Base-by-base conservation (phyloP, 768 basidiomycete species). In the Tulasnella sp. region DNA sequence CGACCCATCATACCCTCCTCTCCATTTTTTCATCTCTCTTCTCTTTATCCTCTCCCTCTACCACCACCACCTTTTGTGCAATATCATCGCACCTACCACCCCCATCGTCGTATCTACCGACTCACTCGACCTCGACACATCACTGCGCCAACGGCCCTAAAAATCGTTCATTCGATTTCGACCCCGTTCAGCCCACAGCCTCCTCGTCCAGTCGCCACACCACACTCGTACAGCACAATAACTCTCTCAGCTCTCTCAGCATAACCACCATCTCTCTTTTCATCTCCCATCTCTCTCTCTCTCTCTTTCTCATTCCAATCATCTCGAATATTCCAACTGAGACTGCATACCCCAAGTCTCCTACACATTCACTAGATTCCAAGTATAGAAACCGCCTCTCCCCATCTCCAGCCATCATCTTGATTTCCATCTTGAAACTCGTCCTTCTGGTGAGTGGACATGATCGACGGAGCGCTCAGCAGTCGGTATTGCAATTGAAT, bases 321-420 rank as follows among this genome's bases (percentile, higher is more conserved):
- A 52, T 29, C 53, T 43, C 45, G 42, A 25, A 9, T 49, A 42
- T 29, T 24, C 46, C 48, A 21, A 30, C 51, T 44, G 49, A 19
- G 45, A 60, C 51, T 48, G 42, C 25, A n/a, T n/a, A n/a, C n/a
- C n/a, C n/a, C 34, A 5, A 38, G 34, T 38, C 34, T 15, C 34
- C 7, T 38, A n/a, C 53, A 41, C 45, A 31, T 55, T 53, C 51
- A 43, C 53, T 38, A 49, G 49, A 38, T 44, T 31, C 59, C 59
- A 41, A 42, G 58, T 53, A 22, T 50, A 45, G 11, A 41, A 25
- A 17, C 62, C 51, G 29, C 44, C 61, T 62, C 44, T 42, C 25
- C 27, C 43, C 52, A 43, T 19, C 43, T 41, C 31, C 19, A 21
- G 11, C 48, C 24, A 22, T 53, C 42, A 50, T 51, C 30, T 34